A percentile compares a stretch with the other conserved stretches of the same genome.
These are phyloP conservation scores for Debaryomyces subglobosus DNA, from an alignment of 1,139 yeast species.

Conservation along the genomic window DNA sequence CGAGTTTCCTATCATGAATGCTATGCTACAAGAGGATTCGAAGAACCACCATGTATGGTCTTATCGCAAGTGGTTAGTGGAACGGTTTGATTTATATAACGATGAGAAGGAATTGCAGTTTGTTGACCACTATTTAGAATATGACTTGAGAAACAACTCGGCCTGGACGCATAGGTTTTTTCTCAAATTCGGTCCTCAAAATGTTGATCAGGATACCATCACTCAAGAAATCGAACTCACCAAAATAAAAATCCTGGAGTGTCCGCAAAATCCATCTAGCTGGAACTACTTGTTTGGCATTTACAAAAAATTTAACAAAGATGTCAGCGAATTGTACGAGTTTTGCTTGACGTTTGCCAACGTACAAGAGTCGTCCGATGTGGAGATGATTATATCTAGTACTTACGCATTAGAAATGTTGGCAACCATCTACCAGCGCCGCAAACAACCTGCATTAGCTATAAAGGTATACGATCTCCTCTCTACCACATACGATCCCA, in stretches of 20 bases:
- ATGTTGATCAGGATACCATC: constrained; percentile 11
- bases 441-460: constrained; percentile 36
- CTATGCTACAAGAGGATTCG: constrained; percentile 74
- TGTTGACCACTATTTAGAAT: constrained; percentile 49
- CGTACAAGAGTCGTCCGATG: constrained; percentile 18
- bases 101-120: constrained; percentile 55
- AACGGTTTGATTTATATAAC: constrained; percentile 49
- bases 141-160: constrained; percentile 84
- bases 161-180: constrained; percentile 92
- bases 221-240: constrained; percentile 43
- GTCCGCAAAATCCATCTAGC: constrained; percentile 84
- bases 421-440: constrained; percentile 49
- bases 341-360: constrained; percentile 49
- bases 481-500: constrained; percentile 61
- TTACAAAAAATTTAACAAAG: constrained; percentile 35
- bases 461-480: constrained; percentile 50
- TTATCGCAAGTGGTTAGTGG: constrained; percentile 79
- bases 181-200: constrained; percentile 38
- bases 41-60: constrained; percentile 98
- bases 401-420: constrained; percentile 69
- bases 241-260: constrained; percentile 46
- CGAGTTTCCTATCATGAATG: constrained; percentile 64
- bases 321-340: constrained; percentile 39
- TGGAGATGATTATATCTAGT: constrained; percentile 42
- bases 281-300: constrained; percentile 85